Evolutionary conservation across 2,329 filamentous ascomycete species (phyloP), one percentile per base, ranked within the genome.

Genomic region (Pseudopithomyces maydicus): DNA sequence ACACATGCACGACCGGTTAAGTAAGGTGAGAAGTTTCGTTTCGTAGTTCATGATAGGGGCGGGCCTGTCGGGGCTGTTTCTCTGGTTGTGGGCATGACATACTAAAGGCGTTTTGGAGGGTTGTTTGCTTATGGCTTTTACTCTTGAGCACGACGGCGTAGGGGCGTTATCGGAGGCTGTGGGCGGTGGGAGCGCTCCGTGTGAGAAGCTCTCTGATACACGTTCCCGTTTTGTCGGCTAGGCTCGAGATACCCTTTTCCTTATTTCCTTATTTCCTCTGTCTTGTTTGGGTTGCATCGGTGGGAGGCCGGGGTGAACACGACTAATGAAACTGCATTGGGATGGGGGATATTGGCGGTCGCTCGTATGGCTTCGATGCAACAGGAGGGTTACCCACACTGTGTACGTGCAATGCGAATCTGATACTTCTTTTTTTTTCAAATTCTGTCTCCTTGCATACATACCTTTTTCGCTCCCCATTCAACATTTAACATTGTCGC

Each of bases 161-260:
- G 32, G 52, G 57, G 57, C 52, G 55, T 58, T 52, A 43, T 59
- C 56, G 59, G 63, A 55, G 56, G 51, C 57, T 55, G 38, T 19
- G 63, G 62, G 63, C 60, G 64, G 64, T 66, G 64, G 58, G 64
- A 66, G 64, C 64, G 64, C 63, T 60, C 61, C 49, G n/a, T 41
- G 45, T 47, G 45, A 48, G 45, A 52, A 47, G 36, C 41, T 51
- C 32, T 55, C 54, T 50, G 56, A 62, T 59, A 59, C 35, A 41
- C 57, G 58, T 54, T 52, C 55, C 51, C 45, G 26, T 52, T 59
- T 58, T 54, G 52, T 42, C 43, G 42, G 48, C 46, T 48, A 17
- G 11, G 41, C 54, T 59, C 56, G 46, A 62, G 63, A 66, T 66
- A 66, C 63, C 61, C 32, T 49, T 62, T 58, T 48, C 41, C 55